Base-by-base conservation (phyloP, 2,329 filamentous ascomycete genomes). In the Teratosphaeria viscida region DNA sequence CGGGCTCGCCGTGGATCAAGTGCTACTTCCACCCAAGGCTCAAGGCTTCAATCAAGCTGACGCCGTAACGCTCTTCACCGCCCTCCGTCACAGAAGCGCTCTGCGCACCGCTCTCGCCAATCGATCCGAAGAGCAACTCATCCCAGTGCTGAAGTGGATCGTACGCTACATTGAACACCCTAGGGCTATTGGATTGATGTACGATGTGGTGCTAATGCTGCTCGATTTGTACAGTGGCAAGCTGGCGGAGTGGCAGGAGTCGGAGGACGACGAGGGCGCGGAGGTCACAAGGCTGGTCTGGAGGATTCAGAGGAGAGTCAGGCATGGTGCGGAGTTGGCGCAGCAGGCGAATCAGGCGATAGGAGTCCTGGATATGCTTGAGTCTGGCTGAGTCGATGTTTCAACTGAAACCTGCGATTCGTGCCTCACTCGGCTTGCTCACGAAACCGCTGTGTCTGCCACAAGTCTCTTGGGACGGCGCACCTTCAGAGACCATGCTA, bases 171-270 rank as follows among this genome's bases (percentile, higher is more conserved):
- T 99, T 66, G 81, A 85, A 47, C 88, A 96, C 71, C 90, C 92
- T 37, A 85, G 89, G 59, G 88, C 94, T 72, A 85, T 94, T 55
- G 82, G 82, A 61, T 77, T 96, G 37, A 91, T 89, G 69, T 88
- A 91, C 27, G 92, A 97, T 73, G 84, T 94, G 26, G 86, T 87
- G 16, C 82, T 95, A 68, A 81, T 91, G 61, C 78, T 97, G 39
- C 78, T 97, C 23, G 92, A 99, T 69, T 78, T 97, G 43, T 99
- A 97, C 73, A 85, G 88, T 34, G 86, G 89, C 71, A 88, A 90
- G 66, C 80, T 91, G 27, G 88, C 84, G 2, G 68, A 68, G 27
- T 71, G 69, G 70, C 65, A 65, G 55, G 66, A 64, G n/a, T 65
- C 65, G 34, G 67, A 68, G 16, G 67, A 64, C 12, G 64, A 65